A percentile compares a stretch with the other conserved stretches of the same genome.
Conservation (phyloP, 441 rosid genomes). For the Populus hybrid region DNA sequence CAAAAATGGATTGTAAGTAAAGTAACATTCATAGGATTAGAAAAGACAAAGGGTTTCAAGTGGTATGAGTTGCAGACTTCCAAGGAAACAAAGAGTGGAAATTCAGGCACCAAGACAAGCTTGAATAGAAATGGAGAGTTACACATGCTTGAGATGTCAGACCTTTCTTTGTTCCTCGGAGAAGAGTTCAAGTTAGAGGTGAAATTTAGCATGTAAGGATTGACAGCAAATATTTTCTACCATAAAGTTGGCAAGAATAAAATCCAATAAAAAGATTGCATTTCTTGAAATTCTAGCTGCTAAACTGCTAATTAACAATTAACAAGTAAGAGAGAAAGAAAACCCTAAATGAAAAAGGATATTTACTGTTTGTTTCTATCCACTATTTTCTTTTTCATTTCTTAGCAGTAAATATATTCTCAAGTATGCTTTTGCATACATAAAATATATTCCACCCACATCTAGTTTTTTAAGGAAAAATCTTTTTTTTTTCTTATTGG, state of each 20-base stretch:
- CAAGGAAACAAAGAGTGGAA: background rate
- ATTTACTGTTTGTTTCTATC: too few species aligned
- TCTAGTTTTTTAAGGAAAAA: background rate
- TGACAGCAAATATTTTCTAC: background rate
- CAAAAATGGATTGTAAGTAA: conserved; percentile 50
- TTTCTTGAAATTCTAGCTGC: background rate
- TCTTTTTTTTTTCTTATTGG: background rate
- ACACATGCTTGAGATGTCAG: conserved; percentile 8
- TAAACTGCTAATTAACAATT: too few species aligned
- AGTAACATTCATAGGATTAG: conserved; percentile 56
- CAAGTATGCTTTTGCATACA: background rate
- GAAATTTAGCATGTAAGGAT: background rate
- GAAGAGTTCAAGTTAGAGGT: background rate
- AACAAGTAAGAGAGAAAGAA: too few species aligned
- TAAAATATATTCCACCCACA: background rate
- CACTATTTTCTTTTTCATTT: background rate
- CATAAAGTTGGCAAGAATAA: background rate
- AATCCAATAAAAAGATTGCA: background rate
- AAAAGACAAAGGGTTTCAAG: conserved; percentile 5
- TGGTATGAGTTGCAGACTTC: conserved; percentile 9
- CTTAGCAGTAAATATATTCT: background rate
- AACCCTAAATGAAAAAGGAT: too few species aligned
- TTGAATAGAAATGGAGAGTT: conserved; percentile 6
- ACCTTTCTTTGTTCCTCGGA: background rate
- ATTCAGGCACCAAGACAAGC: background rate